Percentiles rank a stretch among this genome's conserved stretches.
Evolutionary conservation across 768 basidiomycete genomes (phyloP).

Genomic region (Guyanaporus albipodus): DNA sequence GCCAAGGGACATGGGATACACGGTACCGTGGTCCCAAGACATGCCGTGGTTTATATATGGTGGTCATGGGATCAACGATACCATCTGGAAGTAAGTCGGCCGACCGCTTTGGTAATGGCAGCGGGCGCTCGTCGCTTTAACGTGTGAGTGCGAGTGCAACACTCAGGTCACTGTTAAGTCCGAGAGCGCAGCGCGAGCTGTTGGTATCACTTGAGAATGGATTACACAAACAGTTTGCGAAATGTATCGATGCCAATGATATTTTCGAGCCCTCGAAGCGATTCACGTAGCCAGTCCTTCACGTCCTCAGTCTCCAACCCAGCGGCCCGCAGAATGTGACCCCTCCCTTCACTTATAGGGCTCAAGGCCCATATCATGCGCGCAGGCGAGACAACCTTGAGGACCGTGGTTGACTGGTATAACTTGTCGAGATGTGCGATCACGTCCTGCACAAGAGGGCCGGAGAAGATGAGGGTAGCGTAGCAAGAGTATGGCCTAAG

Average conservation of each 20-base stretch:
- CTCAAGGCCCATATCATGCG: constrained; percentile 82
- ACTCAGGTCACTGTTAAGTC: no score
- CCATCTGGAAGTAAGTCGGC: neutral
- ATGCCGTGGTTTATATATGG: constrained; percentile 1
- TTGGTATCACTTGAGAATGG: neutral
- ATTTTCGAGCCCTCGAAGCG: constrained; percentile 47
- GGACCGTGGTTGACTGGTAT: constrained; percentile 59
- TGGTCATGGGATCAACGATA: neutral
- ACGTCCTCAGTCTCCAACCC: constrained; percentile 75
- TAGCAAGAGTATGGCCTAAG: constrained; percentile 87
- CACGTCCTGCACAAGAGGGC: constrained; percentile 52
- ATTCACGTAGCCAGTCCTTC: constrained; percentile 60
- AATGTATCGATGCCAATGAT: constrained; percentile 64
- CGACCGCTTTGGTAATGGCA: neutral
- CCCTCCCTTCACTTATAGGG: constrained; percentile 41
- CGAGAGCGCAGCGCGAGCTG: no score
- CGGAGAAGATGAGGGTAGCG: constrained; percentile 78
- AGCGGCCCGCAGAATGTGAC: constrained; percentile 67
- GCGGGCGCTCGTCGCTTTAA: no score
- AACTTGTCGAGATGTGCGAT: constrained; percentile 44
- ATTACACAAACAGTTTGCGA: constrained; percentile 53
- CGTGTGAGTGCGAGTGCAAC: no score
- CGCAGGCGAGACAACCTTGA: constrained; percentile 50
- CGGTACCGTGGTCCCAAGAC: no score
- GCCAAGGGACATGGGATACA: constrained; percentile 1